These are phyloP conservation scores for Chenopodium berlandieri DNA, from an alignment of 148 eudicot genomes.

Conservation along the genomic window DNA sequence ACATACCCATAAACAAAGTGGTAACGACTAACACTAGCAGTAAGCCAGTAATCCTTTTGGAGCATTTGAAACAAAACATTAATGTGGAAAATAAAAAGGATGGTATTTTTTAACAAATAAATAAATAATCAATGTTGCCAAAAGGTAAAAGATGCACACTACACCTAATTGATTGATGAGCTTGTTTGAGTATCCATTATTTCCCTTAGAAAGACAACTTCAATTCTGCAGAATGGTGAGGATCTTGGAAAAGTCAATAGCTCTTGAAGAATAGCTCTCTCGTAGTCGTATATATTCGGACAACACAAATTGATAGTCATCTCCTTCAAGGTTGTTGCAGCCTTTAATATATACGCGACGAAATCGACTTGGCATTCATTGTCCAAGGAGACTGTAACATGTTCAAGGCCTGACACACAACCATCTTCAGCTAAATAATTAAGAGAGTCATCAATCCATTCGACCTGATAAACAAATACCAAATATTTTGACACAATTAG, in stretches of 20 bases:
- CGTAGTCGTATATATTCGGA: background rate
- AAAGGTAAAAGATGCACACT: too few species aligned
- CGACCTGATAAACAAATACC: background rate
- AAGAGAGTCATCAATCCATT: background rate
- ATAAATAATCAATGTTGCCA: too few species aligned
- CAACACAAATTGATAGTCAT: background rate
- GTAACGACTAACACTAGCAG: too few species aligned
- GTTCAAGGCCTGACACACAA: background rate
- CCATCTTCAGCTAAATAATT: background rate
- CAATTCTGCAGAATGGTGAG: background rate
- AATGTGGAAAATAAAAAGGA: too few species aligned
- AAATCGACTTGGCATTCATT: background rate
- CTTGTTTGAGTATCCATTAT: too few species aligned
- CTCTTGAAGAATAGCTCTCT: background rate
- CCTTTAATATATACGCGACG: background rate
- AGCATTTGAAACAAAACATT: too few species aligned
- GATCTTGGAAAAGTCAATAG: background rate
- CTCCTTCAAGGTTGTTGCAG: background rate
- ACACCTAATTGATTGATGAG: too few species aligned
- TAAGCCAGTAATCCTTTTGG: too few species aligned
- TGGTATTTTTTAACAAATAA: too few species aligned
- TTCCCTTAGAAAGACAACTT: too few species aligned
- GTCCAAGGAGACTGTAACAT: background rate
- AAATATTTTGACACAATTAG: background rate
- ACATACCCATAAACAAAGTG: too few species aligned